Base-by-base conservation (phyloP, 176 grass and related monocot genomes). In the Triticum timopheevii region DNA sequence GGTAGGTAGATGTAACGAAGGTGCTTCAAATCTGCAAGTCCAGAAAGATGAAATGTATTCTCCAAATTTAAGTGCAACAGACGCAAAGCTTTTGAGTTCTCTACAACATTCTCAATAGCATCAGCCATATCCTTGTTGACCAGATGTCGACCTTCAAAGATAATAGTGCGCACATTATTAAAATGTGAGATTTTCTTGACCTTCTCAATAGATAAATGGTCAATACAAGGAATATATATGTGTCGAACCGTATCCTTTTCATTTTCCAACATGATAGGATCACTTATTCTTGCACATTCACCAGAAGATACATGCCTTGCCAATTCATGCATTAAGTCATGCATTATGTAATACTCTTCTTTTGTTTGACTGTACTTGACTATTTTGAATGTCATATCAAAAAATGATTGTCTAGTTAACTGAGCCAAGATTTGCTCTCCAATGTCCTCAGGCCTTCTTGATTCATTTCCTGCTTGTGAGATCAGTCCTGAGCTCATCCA, bases 271-370 rank as follows among this genome's bases (percentile, higher is more conserved):
- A 38, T 83, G n/a, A 1, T 7, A 73, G 20, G 23, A 49, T 45
- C 12, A 12, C 30, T n/a, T 30, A 92, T 27, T 80, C 56, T 42
- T n/a, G 47, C 22, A 61, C 89, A 91, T 87, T 93, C 87, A 2
- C 86, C 84, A 7, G 34, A 52, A 23, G 91, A 90, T 56, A 90
- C 87, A 85, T 65, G 19, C 47, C 27, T 61, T 54, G 89, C 89
- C n/a, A 93, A 62, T 34, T 93, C 86, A 71, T 90, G 88, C 20
- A 90, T 81, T 49, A 93, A 70, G 52, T 95, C 89, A 87, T 95
- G 86, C 84, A 93, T 83, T 20, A 87, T 20, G 38, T 87, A 92
- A 22, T 63, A 36, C 16, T 81, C 31, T 9, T 92, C 90, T 36
- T 84, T 86, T 35, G 27, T 80, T 68, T 63, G 65, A 72, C 65